Conservation (phyloP, 371 early-diverging fungal genomes). For the Vavraia culicis region DNA sequence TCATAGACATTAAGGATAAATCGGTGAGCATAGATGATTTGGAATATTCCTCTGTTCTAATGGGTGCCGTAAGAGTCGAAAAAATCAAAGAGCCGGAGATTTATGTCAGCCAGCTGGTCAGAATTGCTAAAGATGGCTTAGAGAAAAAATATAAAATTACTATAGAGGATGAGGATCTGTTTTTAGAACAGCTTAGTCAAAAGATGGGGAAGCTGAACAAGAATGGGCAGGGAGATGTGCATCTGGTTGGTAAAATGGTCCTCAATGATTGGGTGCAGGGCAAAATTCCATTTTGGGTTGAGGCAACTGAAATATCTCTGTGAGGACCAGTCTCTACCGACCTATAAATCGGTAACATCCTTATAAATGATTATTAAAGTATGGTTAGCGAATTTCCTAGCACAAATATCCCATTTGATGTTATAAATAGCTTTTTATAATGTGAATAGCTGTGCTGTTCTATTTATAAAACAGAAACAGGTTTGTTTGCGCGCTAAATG, state of each 20-base stretch:
- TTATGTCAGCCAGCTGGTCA: constrained; percentile 60
- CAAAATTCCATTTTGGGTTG: constrained; percentile 73
- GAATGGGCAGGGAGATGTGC: constrained; percentile 77
- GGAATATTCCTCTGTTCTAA: constrained; percentile 46
- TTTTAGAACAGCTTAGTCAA: constrained; percentile 63
- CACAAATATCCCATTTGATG: too few relatives aligned
- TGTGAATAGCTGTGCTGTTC: too few relatives aligned
- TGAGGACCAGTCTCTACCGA: too few relatives aligned
- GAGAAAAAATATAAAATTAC: constrained; percentile 63
- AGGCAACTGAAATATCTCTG: constrained; percentile 60
- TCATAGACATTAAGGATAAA: constrained; percentile 78
- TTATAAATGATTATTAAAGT: too few relatives aligned
- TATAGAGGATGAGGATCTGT: constrained; percentile 61
- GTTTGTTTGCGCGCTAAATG: too few relatives aligned
- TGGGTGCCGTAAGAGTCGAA: constrained; percentile 86
- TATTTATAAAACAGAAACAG: too few relatives aligned
- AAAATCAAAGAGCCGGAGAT: constrained; percentile 74
- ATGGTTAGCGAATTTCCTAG: too few relatives aligned
- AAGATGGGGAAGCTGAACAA: constrained; percentile 74
- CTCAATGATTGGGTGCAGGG: constrained; percentile 95
- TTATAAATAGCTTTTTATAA: too few relatives aligned
- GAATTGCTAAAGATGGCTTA: constrained; percentile 66
- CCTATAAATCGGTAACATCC: too few relatives aligned
- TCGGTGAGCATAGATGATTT: too few relatives aligned
- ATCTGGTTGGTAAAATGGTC: constrained; percentile 78